These are phyloP conservation scores for Lecanosticta acicola DNA, from an alignment of 2,329 filamentous ascomycete genomes.

Conservation along the genomic window DNA sequence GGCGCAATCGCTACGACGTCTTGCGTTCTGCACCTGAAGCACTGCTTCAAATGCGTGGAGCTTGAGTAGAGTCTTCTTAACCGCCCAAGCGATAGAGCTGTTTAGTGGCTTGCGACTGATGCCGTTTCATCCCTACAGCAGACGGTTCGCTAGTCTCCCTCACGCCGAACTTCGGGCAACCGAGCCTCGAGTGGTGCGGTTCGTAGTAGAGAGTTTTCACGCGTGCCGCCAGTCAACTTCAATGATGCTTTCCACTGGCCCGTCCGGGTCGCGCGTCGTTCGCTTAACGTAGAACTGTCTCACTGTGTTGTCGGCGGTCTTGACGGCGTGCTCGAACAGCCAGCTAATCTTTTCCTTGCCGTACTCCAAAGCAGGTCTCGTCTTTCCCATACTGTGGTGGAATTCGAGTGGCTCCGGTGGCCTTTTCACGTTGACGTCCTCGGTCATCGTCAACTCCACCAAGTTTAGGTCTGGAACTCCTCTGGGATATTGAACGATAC, in stretches of 20 bases:
- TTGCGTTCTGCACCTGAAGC: no score
- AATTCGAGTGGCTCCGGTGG: slow-evolving; percentile 20
- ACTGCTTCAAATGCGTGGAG: no score
- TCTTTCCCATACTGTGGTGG: slow-evolving; percentile 23
- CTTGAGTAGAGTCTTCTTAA: no score
- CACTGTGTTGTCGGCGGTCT: slow-evolving; percentile 17
- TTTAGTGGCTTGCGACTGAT: no score
- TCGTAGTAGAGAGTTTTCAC: no score
- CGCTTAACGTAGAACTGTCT: slow-evolving; percentile 27
- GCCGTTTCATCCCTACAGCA: no score
- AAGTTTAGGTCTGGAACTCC: slow-evolving; percentile 26
- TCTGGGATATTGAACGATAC: slow-evolving; percentile 23
- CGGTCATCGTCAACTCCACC: slow-evolving; percentile 25
- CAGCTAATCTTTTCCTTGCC: slow-evolving; percentile 25
- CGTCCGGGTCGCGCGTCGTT: background rate
- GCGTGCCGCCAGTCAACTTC: slow-evolving; percentile 26
- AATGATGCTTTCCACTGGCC: slow-evolving; percentile 18
- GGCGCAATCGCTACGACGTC: no score
- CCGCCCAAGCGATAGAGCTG: no score
- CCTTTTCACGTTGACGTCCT: slow-evolving; percentile 17
- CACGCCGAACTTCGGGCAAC: no score
- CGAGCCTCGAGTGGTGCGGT: no score
- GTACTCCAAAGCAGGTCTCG: slow-evolving; percentile 19
- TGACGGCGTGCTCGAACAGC: slow-evolving; percentile 22
- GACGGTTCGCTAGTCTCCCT: no score